Conservation (phyloP, 306 rosid species). For the Quercus engelmannii region DNA sequence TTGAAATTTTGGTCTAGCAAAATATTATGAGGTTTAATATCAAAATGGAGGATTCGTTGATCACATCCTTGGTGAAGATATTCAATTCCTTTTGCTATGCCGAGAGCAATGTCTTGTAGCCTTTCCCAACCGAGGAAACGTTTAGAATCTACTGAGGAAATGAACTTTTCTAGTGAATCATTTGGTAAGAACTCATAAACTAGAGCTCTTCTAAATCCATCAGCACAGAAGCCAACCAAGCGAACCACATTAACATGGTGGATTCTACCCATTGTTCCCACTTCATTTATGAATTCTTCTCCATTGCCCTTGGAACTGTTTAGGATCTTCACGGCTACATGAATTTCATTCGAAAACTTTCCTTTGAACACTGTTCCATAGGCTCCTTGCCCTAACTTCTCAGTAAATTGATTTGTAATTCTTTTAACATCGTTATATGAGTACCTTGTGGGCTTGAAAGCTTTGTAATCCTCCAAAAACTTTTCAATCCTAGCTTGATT, state of each 20-base stretch:
- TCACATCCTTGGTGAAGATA: slow-evolving; percentile 43
- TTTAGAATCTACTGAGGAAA: slow-evolving; percentile 14
- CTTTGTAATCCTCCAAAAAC: slow-evolving; percentile 25
- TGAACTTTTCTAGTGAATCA: slow-evolving; percentile 33
- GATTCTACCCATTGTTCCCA: slow-evolving; percentile 33
- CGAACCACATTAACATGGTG: slow-evolving; percentile 36
- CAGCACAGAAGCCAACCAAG: slow-evolving; percentile 34
- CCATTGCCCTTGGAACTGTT: slow-evolving; percentile 20
- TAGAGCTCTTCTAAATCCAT: slow-evolving; percentile 22
- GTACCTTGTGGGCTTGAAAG: slow-evolving; percentile 26
- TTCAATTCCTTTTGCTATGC: slow-evolving; percentile 27
- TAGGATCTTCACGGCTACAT: slow-evolving; percentile 28
- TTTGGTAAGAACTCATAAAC: slow-evolving; percentile 29
- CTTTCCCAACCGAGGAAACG: slow-evolving; percentile 31
- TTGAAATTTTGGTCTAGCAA: slow-evolving; percentile 22
- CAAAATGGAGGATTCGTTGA: slow-evolving; percentile 34
- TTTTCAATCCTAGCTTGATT: slow-evolving; percentile 14
- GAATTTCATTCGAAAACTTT: slow-evolving; percentile 15
- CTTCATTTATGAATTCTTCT: slow-evolving; percentile 41
- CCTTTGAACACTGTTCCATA: slow-evolving; percentile 30
- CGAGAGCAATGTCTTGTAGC: slow-evolving; percentile 27
- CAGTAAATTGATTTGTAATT: slow-evolving; percentile 31
- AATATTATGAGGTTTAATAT: slow-evolving; percentile 36
- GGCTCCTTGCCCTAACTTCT: slow-evolving; percentile 29
- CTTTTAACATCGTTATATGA: slow-evolving; percentile 29